Conservation (phyloP, 2,329 filamentous ascomycete genomes). For the Colletotrichum kahawae region DNA sequence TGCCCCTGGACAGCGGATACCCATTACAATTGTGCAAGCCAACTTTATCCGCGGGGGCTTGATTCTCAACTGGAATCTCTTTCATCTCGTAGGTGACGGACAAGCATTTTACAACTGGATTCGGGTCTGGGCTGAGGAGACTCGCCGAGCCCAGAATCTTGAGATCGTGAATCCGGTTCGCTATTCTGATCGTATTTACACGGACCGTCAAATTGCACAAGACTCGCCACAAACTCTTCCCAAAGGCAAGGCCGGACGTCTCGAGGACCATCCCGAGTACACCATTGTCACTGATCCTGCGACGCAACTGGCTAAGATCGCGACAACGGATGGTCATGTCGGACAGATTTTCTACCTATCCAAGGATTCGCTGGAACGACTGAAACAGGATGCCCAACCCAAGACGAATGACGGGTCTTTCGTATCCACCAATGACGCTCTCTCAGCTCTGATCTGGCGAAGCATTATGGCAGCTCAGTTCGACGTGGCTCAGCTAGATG, state of each 20-base stretch:
- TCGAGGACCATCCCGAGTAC: conserved; percentile 36
- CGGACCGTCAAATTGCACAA: conserved; percentile 30
- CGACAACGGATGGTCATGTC: conserved; percentile 33
- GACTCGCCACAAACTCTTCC: neutral
- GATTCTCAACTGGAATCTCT: conserved; percentile 29
- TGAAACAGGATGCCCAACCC: conserved; percentile 36
- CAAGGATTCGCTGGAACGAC: conserved; percentile 27
- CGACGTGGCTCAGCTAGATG: neutral
- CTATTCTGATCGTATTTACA: conserved; percentile 31
- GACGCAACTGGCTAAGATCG: conserved; percentile 32
- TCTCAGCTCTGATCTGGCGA: conserved; percentile 13
- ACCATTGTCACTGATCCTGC: conserved; percentile 34
- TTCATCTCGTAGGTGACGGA: conserved; percentile 39
- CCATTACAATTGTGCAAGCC: conserved; percentile 26
- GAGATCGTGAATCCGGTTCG: conserved; percentile 25
- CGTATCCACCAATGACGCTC: conserved; percentile 31
- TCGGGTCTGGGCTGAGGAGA: conserved; percentile 39
- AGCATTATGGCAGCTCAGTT: conserved; percentile 20
- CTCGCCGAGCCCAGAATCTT: conserved; percentile 33
- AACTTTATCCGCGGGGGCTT: conserved; percentile 35
- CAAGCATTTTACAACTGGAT: conserved; percentile 35
- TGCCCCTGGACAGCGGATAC: conserved; percentile 22
- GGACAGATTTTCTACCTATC: conserved; percentile 37
- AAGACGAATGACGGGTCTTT: conserved; percentile 23
- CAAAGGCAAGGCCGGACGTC: conserved; percentile 28